Evolutionary conservation across 1,284 basidiomycete genomes (phyloP).

Genomic region (Papiliotrema fonsecae): DNA sequence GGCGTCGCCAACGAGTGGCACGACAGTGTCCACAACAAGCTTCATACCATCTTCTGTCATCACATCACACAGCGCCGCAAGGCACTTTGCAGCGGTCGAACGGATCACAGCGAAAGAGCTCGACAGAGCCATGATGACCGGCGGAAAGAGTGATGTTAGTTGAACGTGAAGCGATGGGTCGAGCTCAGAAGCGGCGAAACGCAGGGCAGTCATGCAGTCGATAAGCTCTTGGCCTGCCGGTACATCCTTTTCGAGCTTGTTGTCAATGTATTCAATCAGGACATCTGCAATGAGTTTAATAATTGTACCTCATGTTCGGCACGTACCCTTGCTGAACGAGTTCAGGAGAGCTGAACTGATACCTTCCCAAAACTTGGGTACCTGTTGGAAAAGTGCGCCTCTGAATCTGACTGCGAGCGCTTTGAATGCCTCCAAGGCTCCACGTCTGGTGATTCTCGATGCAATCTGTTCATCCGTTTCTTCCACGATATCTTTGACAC

Average conservation of each 20-base stretch:
- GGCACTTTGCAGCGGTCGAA: slow-evolving; percentile 77
- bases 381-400: slow-evolving; percentile 61
- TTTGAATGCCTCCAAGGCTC: slow-evolving; percentile 77
- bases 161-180: slow-evolving; percentile 65
- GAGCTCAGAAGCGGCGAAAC: slow-evolving; percentile 72
- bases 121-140: slow-evolving; percentile 68
- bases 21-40: slow-evolving; percentile 74
- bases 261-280: slow-evolving; percentile 16
- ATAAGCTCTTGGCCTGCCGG: slow-evolving; percentile 79
- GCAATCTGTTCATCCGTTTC: slow-evolving; percentile 53
- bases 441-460: slow-evolving; percentile 58
- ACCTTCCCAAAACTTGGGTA: slow-evolving; percentile 92
- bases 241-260: slow-evolving; percentile 8
- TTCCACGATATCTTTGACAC: slow-evolving; percentile 49
- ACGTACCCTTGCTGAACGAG: neutral
- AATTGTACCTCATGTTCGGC: neutral
- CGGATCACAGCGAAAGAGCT: slow-evolving; percentile 85
- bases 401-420: slow-evolving; percentile 77
- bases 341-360: slow-evolving; percentile 63
- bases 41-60: slow-evolving; percentile 83
- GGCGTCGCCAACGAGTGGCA: slow-evolving; percentile 83
- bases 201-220: slow-evolving; percentile 85
- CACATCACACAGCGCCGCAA: slow-evolving; percentile 80
- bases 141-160: slow-evolving; percentile 68
- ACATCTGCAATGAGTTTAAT: slow-evolving; percentile 9